Evolutionary conservation across 2,329 filamentous ascomycete species (phyloP), one percentile per base, ranked within the genome.

Genomic region (Furcasterigmium sp.): DNA sequence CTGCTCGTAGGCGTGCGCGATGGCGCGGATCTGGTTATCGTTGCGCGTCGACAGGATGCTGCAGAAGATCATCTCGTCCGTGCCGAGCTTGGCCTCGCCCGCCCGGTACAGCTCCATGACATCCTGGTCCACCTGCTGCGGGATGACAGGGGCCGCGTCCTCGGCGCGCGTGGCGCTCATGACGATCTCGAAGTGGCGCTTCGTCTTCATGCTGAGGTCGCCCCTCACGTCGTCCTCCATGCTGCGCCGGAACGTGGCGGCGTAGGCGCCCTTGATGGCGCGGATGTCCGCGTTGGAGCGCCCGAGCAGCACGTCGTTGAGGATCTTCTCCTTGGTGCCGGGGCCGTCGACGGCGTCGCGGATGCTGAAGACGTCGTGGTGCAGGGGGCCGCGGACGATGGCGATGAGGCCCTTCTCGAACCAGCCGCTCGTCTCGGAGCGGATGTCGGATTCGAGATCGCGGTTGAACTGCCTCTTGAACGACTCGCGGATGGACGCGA

Each of bases 231-330:
- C 85, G 11, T 72, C 67, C 54, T 91, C 84, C 1, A 97, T 76
- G 14, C 75, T 72, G 17, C 75, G 75, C 29, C 72, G 70, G 68
- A 84, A 90, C 1, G 76, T 79, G 14, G 76, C 75, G 36, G 83
- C 75, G 61, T 95, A 97, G 15, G 81, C 77, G 37, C 72, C 64
- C 68, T 94, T 95, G 72, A 98, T 96, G 30, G 87, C 88, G 42
- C 80, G 76, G 30, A 98, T 72, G 55, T 97, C 91, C 26, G 90
- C 89, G 56, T 97, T 97, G 28, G 82, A 86, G 28, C 91, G 80
- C 8, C 82, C 76, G 4, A 96, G 77, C 3, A 97, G 74, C 6
- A 95, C 76, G 53, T 97, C 91, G 60, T 95, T 93, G 39, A 98
- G 73, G 1, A 93, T 73, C 43, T 72, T 70, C 59, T 97, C 91